phyloP scores from a whole-genome alignment of 495 filamentous ascomycete genomes.

The Rostrohypoxylon terebratum region DNA sequence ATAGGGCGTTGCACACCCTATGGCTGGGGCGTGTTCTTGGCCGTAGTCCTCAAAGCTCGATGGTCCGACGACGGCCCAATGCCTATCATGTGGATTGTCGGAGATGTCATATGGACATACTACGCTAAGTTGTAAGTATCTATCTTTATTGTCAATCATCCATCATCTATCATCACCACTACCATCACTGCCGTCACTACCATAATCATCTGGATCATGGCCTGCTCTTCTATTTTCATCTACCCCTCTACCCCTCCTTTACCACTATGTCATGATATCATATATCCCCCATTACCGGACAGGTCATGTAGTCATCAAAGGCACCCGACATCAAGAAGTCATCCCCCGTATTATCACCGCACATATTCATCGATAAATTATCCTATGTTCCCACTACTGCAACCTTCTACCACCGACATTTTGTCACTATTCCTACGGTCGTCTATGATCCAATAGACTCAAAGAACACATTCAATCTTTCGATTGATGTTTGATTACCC shows the following conservation, averaged over 20 bases:
- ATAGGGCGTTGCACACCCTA: slow-evolving; percentile 12
- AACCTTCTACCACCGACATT: no score
- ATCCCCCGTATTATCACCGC: no score
- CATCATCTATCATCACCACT: neutral
- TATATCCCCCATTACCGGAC: neutral
- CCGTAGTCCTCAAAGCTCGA: neutral
- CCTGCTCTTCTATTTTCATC: neutral
- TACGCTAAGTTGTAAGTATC: slow-evolving; percentile 21
- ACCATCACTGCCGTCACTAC: neutral
- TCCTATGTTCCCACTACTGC: no score
- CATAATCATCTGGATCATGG: neutral
- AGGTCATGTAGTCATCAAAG: no score
- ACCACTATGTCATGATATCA: neutral
- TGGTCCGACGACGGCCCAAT: neutral
- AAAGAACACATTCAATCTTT: no score
- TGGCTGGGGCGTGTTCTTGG: slow-evolving; percentile 21
- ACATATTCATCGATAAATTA: no score
- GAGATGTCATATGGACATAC: neutral
- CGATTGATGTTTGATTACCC: no score
- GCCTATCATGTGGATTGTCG: neutral
- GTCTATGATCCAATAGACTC: no score
- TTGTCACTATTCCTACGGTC: no score
- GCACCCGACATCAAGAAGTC: no score
- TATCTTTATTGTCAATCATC: neutral
- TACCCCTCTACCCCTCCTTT: neutral